Evolutionary conservation across 192 early-diverging fungal species (phyloP).

Genomic region (Coemansia sp.): DNA sequence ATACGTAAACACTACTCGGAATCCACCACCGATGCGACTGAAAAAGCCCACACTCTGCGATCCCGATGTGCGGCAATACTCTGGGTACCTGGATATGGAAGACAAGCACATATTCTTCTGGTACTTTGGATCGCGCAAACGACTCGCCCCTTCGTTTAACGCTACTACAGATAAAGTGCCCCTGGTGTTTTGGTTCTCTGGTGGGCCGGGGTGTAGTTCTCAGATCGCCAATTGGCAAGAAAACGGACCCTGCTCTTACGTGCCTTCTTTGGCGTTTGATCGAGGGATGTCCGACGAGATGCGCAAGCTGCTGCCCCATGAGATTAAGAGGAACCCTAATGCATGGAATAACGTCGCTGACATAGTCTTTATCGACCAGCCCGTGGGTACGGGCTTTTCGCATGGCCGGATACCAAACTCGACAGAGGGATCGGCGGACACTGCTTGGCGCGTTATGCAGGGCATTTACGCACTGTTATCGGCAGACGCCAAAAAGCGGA

Average conservation of each 20-base stretch:
- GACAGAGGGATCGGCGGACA: constrained; percentile 47
- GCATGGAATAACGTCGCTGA: constrained; percentile 77
- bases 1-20: neutral
- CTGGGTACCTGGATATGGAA: constrained; percentile 67
- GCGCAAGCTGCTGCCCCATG: constrained; percentile 48
- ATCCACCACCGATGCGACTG: constrained; percentile 58
- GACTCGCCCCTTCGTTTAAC: constrained; percentile 18
- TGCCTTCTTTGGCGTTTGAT: constrained; percentile 14
- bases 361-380: constrained; percentile 55
- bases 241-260: constrained; percentile 66
- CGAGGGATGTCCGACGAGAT: constrained; percentile 23
- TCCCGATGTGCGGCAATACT: constrained; percentile 80
- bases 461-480: constrained; percentile 39
- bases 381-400: constrained; percentile 71
- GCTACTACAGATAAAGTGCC: constrained; percentile 57
- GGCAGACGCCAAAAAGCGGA: constrained; percentile 6
- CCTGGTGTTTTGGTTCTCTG: constrained; percentile 72
- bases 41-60: constrained; percentile 81
- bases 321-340: constrained; percentile 49
- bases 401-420: constrained; percentile 55
- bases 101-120: constrained; percentile 64
- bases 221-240: constrained; percentile 74
- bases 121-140: constrained; percentile 68
- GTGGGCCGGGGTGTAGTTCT: constrained; percentile 75
- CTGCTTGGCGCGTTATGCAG: constrained; percentile 53